A percentile compares a stretch with the other conserved stretches of the same genome.
Evolutionary conservation across 176 grass and related monocot species (phyloP).

Genomic region (Rhynchospora breviuscula): DNA sequence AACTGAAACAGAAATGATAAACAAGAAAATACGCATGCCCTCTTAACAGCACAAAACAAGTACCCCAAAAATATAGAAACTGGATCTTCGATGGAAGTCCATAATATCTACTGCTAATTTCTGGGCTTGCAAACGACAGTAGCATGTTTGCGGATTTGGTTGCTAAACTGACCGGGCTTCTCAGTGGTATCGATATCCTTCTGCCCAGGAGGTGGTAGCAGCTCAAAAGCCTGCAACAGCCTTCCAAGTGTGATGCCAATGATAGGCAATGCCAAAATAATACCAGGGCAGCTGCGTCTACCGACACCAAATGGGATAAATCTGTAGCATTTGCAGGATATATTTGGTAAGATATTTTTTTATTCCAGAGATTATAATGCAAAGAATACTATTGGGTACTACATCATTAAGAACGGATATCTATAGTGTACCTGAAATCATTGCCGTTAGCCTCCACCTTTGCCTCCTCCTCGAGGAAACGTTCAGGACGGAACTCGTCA

Average conservation of each 20-base stretch:
- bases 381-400: neutral
- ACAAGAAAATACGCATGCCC: neutral
- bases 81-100: neutral
- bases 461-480: conserved; percentile 87
- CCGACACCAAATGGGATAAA: conserved; percentile 88
- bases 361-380: neutral
- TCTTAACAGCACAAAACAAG: neutral
- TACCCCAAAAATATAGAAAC: neutral
- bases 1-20: neutral
- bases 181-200: conserved; percentile 70
- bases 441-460: conserved; percentile 81
- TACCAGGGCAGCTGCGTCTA: conserved; percentile 89
- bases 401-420: neutral
- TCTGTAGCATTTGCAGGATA: conserved; percentile 7
- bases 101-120: neutral
- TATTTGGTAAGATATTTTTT: neutral
- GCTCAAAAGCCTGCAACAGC: conserved; percentile 77
- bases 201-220: conserved; percentile 59
- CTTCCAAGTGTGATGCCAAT: conserved; percentile 72
- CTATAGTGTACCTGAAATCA: conserved; percentile 49
- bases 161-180: conserved; percentile 96
- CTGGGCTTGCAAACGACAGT: conserved; percentile 79
- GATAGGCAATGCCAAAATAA: conserved; percentile 87
- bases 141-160: conserved; percentile 84
- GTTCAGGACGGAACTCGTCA: conserved; percentile 78